Evolutionary conservation across 345 rosid genomes (phyloP).

Genomic region (Linum tenue): DNA sequence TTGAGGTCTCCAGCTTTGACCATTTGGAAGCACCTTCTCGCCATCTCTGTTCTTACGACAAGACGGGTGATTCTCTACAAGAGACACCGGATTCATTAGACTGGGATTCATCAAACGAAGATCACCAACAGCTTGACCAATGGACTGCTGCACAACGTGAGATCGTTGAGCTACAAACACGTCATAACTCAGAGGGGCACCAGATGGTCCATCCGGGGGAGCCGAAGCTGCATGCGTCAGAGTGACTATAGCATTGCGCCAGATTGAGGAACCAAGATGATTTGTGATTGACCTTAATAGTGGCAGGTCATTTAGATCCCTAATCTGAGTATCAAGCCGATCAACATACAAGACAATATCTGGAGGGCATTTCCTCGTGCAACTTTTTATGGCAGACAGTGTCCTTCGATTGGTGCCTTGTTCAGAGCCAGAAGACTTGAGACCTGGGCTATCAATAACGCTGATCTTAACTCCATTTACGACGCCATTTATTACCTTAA

Average conservation of each 20-base stretch:
- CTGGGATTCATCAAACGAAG: constrained; percentile 82
- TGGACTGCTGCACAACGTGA: constrained; percentile 82
- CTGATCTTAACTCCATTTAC: constrained; percentile 62
- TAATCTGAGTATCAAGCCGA: constrained; percentile 68
- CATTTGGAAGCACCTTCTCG: constrained; percentile 80
- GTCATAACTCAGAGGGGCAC: constrained; percentile 77
- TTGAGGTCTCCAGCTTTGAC: constrained; percentile 88
- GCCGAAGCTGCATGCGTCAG: constrained; percentile 95
- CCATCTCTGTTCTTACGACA: constrained; percentile 85
- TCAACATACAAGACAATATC: constrained; percentile 87
- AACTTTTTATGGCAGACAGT: constrained; percentile 55
- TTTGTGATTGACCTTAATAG: constrained; percentile 58
- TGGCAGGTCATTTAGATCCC: constrained; percentile 83
- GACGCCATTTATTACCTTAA: constrained; percentile 56
- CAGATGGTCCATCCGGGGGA: constrained; percentile 94
- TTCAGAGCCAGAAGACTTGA: constrained; percentile 74
- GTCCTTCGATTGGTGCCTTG: constrained; percentile 57
- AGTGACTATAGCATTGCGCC: constrained; percentile 82
- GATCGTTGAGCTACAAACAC: constrained; percentile 89
- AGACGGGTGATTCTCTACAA: constrained; percentile 81
- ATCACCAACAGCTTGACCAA: constrained; percentile 90
- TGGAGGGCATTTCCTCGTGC: constrained; percentile 59
- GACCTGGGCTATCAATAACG: constrained; percentile 72
- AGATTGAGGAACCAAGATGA: constrained; percentile 65
- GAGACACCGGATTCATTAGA: constrained; percentile 84